These are phyloP conservation scores for Diospyros lotus DNA, from an alignment of 148 eudicot species.

Conservation along the genomic window DNA sequence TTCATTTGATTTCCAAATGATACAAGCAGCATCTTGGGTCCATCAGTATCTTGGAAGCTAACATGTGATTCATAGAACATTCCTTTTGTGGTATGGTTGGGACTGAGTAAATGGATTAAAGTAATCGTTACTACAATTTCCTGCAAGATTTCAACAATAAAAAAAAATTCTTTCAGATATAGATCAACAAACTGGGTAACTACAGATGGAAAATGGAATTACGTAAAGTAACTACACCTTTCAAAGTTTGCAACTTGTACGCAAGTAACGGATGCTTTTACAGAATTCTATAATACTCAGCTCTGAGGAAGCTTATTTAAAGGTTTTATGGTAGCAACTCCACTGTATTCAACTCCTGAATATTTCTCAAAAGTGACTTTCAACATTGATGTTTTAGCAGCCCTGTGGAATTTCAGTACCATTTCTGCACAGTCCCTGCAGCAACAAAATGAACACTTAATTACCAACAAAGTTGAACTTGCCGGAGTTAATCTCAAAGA, in stretches of 20 bases:
- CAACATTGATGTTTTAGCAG: slow-evolving; percentile 46
- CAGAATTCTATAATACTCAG: background rate
- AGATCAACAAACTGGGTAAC: background rate
- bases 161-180: background rate
- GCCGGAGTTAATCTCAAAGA: slow-evolving; percentile 4
- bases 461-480: background rate
- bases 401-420: slow-evolving; percentile 60
- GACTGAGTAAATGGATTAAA: no score
- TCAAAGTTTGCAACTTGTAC: background rate
- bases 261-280: no score
- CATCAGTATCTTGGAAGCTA: background rate
- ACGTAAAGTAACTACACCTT: background rate
- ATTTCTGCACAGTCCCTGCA: slow-evolving; percentile 78
- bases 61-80: background rate
- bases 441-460: background rate
- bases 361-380: slow-evolving; percentile 71
- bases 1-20: background rate
- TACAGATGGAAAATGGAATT: background rate
- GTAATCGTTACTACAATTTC: background rate
- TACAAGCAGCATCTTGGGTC: background rate
- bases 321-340: slow-evolving; percentile 59
- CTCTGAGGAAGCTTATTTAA: slow-evolving; percentile 48
- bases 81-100: no score
- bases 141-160: background rate
- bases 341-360: slow-evolving; percentile 27